Percentiles rank a stretch among this genome's conserved stretches.
Conservation (phyloP, 2,329 filamentous ascomycete species). For the Scedosporium dehoogii region DNA sequence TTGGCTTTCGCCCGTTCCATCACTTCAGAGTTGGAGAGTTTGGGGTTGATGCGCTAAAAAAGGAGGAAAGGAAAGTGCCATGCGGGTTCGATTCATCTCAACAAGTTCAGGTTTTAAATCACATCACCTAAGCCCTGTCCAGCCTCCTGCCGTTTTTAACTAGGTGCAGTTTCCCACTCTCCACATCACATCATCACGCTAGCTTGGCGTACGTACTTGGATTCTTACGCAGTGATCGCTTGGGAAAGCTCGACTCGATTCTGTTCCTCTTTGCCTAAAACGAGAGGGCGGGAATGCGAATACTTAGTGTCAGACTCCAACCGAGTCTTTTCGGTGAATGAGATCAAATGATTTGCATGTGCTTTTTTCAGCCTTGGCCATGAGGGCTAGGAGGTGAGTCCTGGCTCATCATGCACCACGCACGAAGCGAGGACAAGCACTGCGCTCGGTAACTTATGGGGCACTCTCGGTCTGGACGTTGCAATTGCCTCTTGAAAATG, state of each 20-base stretch:
- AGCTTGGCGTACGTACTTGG: not conserved
- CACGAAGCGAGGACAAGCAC: too few relatives aligned
- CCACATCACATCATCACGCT: not conserved
- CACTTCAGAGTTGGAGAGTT: not conserved
- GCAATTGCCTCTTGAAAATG: too few relatives aligned
- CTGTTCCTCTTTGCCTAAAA: not conserved
- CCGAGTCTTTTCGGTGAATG: too few relatives aligned
- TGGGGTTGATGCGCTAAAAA: not conserved
- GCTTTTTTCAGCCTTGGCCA: too few relatives aligned
- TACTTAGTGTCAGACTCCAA: too few relatives aligned
- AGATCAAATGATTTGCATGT: too few relatives aligned
- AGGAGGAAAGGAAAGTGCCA: not conserved
- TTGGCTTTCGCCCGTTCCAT: not conserved
- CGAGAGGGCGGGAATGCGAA: not conserved
- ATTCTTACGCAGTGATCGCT: not conserved
- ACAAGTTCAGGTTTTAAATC: not conserved
- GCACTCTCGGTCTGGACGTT: too few relatives aligned
- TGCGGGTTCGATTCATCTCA: not conserved
- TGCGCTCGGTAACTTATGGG: too few relatives aligned
- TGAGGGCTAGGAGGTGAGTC: too few relatives aligned
- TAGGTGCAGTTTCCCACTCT: not conserved
- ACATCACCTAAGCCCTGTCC: not conserved
- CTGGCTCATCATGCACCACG: too few relatives aligned
- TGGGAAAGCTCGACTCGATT: not conserved
- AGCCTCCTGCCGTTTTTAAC: not conserved